Percentiles rank a stretch among this genome's conserved stretches.
These are phyloP conservation scores for Blechomonas ayalai DNA, from an alignment of 208 protist species.

Conservation along the genomic window DNA sequence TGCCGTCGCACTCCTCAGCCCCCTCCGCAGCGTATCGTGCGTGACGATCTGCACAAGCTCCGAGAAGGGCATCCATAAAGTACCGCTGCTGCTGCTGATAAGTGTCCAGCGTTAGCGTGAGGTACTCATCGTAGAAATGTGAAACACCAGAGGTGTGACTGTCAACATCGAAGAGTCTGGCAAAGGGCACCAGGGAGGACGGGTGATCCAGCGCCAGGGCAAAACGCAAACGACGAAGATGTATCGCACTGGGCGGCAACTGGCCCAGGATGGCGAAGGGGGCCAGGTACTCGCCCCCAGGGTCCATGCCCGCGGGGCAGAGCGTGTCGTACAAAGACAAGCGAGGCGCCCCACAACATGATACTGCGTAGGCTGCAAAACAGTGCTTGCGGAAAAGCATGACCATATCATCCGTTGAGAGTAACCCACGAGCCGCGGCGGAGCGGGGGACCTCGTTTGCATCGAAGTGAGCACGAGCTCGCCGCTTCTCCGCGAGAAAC, in stretches of 20 bases:
- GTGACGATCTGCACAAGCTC: conserved; percentile 29
- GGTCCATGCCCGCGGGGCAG: neutral
- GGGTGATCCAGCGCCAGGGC: conserved; percentile 79
- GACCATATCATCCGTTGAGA: conserved; percentile 44
- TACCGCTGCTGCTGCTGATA: conserved; percentile 63
- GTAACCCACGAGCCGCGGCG: conserved; percentile 51
- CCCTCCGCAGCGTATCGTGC: conserved; percentile 29
- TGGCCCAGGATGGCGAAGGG: conserved; percentile 43
- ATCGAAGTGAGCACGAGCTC: conserved; percentile 8
- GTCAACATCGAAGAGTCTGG: conserved; percentile 58
- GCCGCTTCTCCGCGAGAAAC: no score
- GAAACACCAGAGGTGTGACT: conserved; percentile 30
- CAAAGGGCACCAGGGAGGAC: conserved; percentile 27
- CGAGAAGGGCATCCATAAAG: conserved; percentile 41
- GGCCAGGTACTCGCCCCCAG: conserved; percentile 7
- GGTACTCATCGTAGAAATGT: conserved; percentile 80
- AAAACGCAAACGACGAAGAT: conserved; percentile 67
- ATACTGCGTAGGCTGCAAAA: conserved; percentile 73
- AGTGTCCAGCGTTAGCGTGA: conserved; percentile 55
- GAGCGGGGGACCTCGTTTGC: conserved; percentile 10
- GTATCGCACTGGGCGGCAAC: conserved; percentile 32
- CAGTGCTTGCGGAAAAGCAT: conserved; percentile 43
- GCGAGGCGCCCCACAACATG: conserved; percentile 52
- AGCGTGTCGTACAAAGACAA: conserved; percentile 47
- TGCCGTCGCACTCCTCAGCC: conserved; percentile 58